phyloP scores from a whole-genome alignment of 2,329 filamentous ascomycete genomes.

The Aaosphaeria arxii region DNA sequence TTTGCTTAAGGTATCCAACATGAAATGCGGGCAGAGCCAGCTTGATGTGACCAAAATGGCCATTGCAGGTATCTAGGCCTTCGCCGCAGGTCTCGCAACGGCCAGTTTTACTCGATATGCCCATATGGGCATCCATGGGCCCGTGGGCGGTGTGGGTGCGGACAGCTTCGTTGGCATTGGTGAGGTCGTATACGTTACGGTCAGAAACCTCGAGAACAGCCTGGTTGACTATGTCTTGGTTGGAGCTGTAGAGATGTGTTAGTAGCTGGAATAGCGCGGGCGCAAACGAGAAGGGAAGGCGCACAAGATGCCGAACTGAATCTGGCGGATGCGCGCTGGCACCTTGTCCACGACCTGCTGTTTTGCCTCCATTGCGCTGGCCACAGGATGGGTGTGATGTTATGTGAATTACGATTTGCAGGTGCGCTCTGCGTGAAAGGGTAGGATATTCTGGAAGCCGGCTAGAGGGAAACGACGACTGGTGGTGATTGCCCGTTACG shows the following conservation, averaged over 20 bases:
- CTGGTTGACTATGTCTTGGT: slow-evolving; percentile 92
- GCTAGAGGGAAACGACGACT: neutral
- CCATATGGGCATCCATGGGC: slow-evolving; percentile 82
- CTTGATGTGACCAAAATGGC: slow-evolving; percentile 92
- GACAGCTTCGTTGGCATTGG: slow-evolving; percentile 54
- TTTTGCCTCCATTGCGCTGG: slow-evolving; percentile 54
- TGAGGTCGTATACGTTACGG: slow-evolving; percentile 86
- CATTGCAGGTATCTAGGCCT: slow-evolving; percentile 79
- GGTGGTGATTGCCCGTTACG: neutral
- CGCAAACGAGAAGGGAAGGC: slow-evolving; percentile 1
- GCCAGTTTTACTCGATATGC: slow-evolving; percentile 80
- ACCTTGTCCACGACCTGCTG: slow-evolving; percentile 85
- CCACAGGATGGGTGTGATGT: neutral
- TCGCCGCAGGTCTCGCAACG: slow-evolving; percentile 81
- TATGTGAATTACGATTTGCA: too few relatives aligned
- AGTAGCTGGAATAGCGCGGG: neutral
- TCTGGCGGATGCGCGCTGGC: slow-evolving; percentile 86
- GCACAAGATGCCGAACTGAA: slow-evolving; percentile 91
- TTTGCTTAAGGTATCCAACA: slow-evolving; percentile 91
- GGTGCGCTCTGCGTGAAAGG: neutral
- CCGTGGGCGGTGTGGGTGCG: slow-evolving; percentile 77
- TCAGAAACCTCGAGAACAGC: slow-evolving; percentile 94
- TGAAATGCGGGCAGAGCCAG: slow-evolving; percentile 91
- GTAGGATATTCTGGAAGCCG: neutral
- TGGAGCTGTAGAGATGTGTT: slow-evolving; percentile 57